Conservation (phyloP, 1,139 yeast species). For the Scheffersomyces segobiensis region DNA sequence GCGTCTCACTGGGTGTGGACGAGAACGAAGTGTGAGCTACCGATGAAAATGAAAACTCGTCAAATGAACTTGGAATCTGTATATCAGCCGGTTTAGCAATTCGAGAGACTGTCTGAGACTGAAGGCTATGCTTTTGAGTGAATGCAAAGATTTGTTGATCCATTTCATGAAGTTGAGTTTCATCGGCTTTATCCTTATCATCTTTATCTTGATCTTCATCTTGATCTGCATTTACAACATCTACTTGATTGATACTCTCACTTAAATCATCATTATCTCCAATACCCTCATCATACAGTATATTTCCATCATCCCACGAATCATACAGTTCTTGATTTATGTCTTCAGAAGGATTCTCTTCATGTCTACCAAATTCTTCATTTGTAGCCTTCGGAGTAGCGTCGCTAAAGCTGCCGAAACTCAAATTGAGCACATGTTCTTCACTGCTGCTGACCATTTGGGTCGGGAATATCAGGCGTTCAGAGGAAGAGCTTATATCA, state of each 20-base stretch:
- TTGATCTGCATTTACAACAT: no score
- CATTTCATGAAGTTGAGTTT: conserved; percentile 9
- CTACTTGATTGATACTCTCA: conserved; percentile 6
- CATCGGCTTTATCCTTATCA: conserved; percentile 3
- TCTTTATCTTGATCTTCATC: conserved; percentile 15
- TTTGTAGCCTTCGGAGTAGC: not conserved
- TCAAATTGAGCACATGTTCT: conserved; percentile 1
- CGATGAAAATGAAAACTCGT: conserved; percentile 1
- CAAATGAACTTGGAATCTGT: conserved; percentile 15
- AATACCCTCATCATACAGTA: not conserved
- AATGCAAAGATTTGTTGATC: conserved; percentile 11
- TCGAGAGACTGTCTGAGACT: not conserved
- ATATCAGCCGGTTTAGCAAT: not conserved
- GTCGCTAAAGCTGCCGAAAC: conserved; percentile 9
- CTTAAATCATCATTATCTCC: not conserved
- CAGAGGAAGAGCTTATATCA: not conserved
- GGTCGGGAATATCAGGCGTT: not conserved
- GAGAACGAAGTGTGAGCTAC: not conserved
- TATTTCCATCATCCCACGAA: conserved; percentile 1
- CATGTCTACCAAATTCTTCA: not conserved
- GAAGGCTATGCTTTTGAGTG: conserved; percentile 7
- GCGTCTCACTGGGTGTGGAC: not conserved
- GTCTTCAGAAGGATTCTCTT: not conserved
- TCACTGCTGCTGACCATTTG: not conserved
- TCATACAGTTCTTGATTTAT: not conserved